A percentile compares a stretch with the other conserved stretches of the same genome.
These are phyloP conservation scores for Pythium rishiriense DNA, from an alignment of 352 stramenopile species.

Conservation along the genomic window DNA sequence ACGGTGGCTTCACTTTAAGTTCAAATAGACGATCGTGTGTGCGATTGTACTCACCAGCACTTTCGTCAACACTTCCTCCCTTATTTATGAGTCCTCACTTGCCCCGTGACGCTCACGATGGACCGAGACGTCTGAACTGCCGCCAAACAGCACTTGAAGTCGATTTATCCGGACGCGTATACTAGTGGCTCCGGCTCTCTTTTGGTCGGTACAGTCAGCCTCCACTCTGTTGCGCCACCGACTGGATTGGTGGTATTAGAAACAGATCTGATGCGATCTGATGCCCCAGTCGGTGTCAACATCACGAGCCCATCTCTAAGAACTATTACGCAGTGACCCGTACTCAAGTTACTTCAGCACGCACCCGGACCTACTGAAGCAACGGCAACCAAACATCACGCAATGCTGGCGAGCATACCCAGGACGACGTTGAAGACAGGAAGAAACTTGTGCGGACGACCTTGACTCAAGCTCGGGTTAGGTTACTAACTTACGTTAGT, in stretches of 20 bases:
- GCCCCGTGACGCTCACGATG: neutral
- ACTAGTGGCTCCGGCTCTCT: neutral
- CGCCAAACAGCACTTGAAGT: neutral
- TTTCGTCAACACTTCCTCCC: neutral
- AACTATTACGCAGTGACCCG: neutral
- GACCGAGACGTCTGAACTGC: neutral
- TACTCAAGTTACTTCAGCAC: constrained; percentile 3
- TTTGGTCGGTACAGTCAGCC: neutral
- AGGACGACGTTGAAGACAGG: constrained; percentile 1
- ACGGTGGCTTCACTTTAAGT: neutral
- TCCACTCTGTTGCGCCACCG: neutral
- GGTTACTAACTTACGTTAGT: constrained; percentile 7
- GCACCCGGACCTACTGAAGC: constrained; percentile 1
- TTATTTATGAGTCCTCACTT: neutral
- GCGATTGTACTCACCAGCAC: too few relatives aligned
- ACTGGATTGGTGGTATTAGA: neutral
- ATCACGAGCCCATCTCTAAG: neutral
- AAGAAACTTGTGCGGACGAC: neutral
- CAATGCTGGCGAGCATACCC: neutral
- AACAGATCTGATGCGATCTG: too few relatives aligned
- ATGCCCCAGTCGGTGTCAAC: too few relatives aligned
- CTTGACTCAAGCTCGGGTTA: constrained; percentile 5
- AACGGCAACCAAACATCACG: constrained; percentile 4
- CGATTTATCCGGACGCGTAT: neutral
- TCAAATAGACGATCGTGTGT: neutral